A percentile compares a stretch with the other conserved stretches of the same genome.
Conservation (phyloP, 352 stramenopile genomes). For the Pythium graminicola region DNA sequence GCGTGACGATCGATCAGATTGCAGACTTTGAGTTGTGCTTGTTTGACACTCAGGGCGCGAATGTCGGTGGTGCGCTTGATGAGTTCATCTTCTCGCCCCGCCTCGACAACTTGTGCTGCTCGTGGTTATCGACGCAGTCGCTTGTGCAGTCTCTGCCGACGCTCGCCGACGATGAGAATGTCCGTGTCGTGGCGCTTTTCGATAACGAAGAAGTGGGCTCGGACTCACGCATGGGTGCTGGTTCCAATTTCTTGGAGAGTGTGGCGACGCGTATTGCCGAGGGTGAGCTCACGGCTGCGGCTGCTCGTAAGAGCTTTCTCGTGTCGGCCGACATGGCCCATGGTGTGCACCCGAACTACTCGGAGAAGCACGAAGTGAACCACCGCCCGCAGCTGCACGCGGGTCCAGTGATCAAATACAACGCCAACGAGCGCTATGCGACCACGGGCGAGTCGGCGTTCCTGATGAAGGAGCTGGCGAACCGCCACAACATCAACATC, state of each 20-base stretch:
- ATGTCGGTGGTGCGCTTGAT: slow-evolving; percentile 86
- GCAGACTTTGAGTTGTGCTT: slow-evolving; percentile 96
- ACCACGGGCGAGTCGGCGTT: slow-evolving; percentile 92
- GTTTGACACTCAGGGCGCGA: slow-evolving; percentile 93
- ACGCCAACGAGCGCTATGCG: slow-evolving; percentile 97
- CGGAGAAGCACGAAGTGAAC: slow-evolving; percentile 92
- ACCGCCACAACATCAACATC: slow-evolving; percentile 75
- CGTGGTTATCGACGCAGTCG: slow-evolving; percentile 87
- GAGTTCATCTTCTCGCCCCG: slow-evolving; percentile 97
- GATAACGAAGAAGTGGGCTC: slow-evolving; percentile 98
- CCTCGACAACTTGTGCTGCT: slow-evolving; percentile 97
- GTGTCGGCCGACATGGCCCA: slow-evolving; percentile 97
- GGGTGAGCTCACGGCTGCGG: slow-evolving; percentile 44
- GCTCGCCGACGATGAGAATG: slow-evolving; percentile 63
- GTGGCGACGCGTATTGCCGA: slow-evolving; percentile 55
- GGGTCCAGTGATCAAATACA: slow-evolving; percentile 99
- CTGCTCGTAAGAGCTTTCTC: slow-evolving; percentile 65
- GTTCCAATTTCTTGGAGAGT: slow-evolving; percentile 73
- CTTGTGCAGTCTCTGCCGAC: slow-evolving; percentile 75
- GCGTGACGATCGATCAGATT: slow-evolving; percentile 83
- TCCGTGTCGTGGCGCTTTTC: slow-evolving; percentile 94
- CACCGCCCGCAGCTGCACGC: slow-evolving; percentile 89
- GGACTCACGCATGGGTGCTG: slow-evolving; percentile 78
- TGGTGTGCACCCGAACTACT: slow-evolving; percentile 97
- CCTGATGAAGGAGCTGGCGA: slow-evolving; percentile 88